phyloP scores from a whole-genome alignment of 345 rosid species.

The Pugionium dolabratum region DNA sequence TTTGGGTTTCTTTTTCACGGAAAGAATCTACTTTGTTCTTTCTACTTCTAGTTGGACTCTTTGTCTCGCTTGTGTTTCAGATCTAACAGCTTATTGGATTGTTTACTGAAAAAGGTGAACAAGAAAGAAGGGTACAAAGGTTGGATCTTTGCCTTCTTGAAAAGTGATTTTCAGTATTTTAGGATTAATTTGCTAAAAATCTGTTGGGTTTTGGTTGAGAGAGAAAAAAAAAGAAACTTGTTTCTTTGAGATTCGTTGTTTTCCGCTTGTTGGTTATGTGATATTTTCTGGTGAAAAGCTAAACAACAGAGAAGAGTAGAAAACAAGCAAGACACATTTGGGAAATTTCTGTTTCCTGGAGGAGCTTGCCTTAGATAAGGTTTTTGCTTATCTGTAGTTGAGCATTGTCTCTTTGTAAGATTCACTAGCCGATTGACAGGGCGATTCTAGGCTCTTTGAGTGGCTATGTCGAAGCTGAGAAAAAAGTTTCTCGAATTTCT shows the following conservation, averaged over 20 bases:
- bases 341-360: constrained; percentile 16
- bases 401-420: constrained; percentile 21
- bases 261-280: not conserved
- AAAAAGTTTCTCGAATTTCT: constrained; percentile 37
- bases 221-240: not conserved
- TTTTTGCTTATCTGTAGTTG: constrained; percentile 14
- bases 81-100: constrained; percentile 22
- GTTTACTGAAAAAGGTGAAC: constrained; percentile 10
- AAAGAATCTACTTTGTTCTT: constrained; percentile 26
- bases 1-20: constrained; percentile 1
- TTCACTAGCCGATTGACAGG: constrained; percentile 9
- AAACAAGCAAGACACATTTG: constrained; percentile 5
- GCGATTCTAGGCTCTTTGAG: constrained; percentile 21
- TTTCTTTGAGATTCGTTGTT: not conserved
- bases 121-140: not conserved
- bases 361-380: not conserved
- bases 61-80: constrained; percentile 24
- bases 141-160: constrained; percentile 26
- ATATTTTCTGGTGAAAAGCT: not conserved
- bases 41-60: constrained; percentile 28
- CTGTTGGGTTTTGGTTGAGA: constrained; percentile 11
- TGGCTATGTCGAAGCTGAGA: constrained; percentile 45
- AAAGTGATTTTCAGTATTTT: constrained; percentile 7
- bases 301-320: constrained; percentile 4
- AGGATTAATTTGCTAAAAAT: constrained; percentile 8